These are phyloP conservation scores for Paramecium biaurelia DNA, from an alignment of 73 alveolate genomes.

Conservation along the genomic window DNA sequence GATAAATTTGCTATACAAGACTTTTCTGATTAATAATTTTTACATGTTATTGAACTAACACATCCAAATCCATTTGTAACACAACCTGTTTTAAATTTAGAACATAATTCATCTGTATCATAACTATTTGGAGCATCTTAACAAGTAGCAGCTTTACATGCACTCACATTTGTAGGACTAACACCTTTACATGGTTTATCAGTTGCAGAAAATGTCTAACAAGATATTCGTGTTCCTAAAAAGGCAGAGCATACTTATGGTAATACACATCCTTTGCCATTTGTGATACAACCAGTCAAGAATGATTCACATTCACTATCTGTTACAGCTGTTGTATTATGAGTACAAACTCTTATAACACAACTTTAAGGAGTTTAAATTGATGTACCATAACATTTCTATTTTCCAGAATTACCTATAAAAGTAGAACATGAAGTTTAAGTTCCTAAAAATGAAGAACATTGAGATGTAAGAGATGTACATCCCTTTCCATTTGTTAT, in stretches of 20 bases:
- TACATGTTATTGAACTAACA: not conserved
- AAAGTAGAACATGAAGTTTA: not conserved
- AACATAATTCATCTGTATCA: not conserved
- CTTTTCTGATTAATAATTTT: not conserved
- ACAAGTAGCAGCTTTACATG: not conserved
- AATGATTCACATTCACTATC: not conserved
- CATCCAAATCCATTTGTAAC: slow-evolving; percentile 9
- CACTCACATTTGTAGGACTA: not conserved
- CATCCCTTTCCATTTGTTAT: slow-evolving; percentile 22
- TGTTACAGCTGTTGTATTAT: not conserved
- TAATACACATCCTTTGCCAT: slow-evolving; percentile 7
- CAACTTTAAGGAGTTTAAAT: not conserved
- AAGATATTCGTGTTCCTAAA: not conserved
- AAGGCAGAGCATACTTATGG: not conserved
- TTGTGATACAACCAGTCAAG: not conserved
- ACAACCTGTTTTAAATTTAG: not conserved
- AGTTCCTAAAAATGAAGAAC: slow-evolving; percentile 22
- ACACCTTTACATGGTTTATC: not conserved
- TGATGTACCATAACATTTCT: not conserved
- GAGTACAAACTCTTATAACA: not conserved
- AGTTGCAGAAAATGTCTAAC: not conserved
- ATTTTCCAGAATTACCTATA: not conserved
- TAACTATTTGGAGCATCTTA: not conserved
- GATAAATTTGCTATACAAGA: not conserved
- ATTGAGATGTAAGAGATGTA: not conserved